Percentiles rank a stretch among this genome's conserved stretches.
phyloP scores from a whole-genome alignment of 2,329 filamentous ascomycete genomes.

The Trichoderma sp. region DNA sequence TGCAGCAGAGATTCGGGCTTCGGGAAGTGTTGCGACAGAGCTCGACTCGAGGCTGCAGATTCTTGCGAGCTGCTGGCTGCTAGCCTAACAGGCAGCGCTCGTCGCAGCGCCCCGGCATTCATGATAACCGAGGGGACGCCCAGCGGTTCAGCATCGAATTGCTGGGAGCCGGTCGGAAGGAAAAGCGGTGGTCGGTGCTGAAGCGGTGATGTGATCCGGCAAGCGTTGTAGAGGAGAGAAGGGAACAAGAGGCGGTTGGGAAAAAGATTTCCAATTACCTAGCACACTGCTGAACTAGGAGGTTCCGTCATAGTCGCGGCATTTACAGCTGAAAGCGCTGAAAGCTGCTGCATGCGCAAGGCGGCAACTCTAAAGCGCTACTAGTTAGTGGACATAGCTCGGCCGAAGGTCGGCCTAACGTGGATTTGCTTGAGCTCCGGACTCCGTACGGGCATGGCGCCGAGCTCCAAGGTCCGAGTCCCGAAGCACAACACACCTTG shows the following conservation, averaged over 20 bases:
- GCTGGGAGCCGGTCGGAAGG: conserved; percentile 16
- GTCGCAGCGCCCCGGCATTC: conserved; percentile 52
- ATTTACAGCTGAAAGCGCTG: conserved; percentile 31
- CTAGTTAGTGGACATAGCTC: background rate
- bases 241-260: background rate
- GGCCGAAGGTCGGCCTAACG: background rate
- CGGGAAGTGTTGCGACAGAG: conserved; percentile 24
- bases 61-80: conserved; percentile 36
- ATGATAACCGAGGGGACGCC: conserved; percentile 38
- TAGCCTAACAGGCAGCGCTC: conserved; percentile 51
- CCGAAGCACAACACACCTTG: background rate
- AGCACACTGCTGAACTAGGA: conserved; percentile 20
- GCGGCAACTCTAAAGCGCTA: background rate
- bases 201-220: background rate
- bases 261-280: background rate
- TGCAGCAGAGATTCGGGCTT: background rate
- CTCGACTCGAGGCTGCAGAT: conserved; percentile 28
- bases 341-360: conserved; percentile 4
- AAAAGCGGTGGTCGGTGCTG: conserved; percentile 11
- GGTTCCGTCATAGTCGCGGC: conserved; percentile 38
- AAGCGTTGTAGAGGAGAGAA: background rate
- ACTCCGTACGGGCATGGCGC: background rate
- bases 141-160: conserved; percentile 35
- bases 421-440: background rate
- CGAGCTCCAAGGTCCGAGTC: conserved; percentile 6